Percentiles rank a stretch among this genome's conserved stretches.
Evolutionary conservation across 2,329 filamentous ascomycete genomes (phyloP).

Genomic region (Fusarium nematophilum): DNA sequence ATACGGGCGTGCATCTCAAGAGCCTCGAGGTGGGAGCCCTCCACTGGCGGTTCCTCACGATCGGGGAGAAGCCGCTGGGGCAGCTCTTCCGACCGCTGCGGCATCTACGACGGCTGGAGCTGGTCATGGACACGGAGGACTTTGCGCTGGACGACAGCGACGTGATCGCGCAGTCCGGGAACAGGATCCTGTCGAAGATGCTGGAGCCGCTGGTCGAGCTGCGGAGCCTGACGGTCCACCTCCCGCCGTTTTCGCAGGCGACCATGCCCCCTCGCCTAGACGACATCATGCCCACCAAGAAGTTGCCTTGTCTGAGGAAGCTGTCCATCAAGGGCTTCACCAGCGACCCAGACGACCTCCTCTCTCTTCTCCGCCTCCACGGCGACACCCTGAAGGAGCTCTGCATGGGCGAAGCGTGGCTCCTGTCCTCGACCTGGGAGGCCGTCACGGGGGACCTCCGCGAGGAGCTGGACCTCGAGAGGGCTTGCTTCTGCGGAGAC

Average conservation of each 20-base stretch:
- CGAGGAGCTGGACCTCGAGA: not conserved
- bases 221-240: not conserved
- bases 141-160: not conserved
- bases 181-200: not conserved
- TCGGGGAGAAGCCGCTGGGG: not conserved
- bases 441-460: not conserved
- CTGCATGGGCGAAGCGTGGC: not conserved
- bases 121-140: not conserved
- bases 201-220: not conserved
- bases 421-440: not conserved
- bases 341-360: not conserved
- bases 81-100: not conserved
- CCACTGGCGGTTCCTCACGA: not conserved
- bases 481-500: not conserved
- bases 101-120: not conserved
- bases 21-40: not conserved
- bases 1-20: not conserved
- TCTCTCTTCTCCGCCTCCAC: not conserved
- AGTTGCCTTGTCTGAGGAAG: not conserved
- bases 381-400: not conserved
- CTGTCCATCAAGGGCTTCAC: not conserved
- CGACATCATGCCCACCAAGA: not conserved
- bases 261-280: not conserved
- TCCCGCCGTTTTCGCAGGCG: not conserved
- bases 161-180: not conserved